Evolutionary conservation across 495 filamentous ascomycete genomes (phyloP).

Genomic region (Bacidia rubella): DNA sequence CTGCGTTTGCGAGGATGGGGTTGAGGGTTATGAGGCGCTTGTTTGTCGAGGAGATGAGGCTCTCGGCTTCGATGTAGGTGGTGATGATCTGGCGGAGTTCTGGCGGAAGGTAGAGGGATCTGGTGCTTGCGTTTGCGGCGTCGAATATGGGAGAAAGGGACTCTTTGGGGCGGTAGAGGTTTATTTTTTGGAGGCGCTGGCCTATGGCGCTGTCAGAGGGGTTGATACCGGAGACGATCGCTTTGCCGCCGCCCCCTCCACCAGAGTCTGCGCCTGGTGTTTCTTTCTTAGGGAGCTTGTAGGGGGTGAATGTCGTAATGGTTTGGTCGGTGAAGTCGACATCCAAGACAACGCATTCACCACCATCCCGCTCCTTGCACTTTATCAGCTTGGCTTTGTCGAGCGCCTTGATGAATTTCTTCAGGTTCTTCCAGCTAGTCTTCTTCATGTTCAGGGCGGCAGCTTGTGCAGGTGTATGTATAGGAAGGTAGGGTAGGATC

Average conservation of each 20-base stretch:
- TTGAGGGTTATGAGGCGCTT: slow-evolving; percentile 51
- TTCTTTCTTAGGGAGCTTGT: slow-evolving; percentile 46
- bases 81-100: slow-evolving; percentile 42
- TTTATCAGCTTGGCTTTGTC: slow-evolving; percentile 52
- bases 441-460: slow-evolving; percentile 58
- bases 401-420: slow-evolving; percentile 59
- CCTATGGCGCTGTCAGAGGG: background rate
- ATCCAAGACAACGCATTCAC: slow-evolving; percentile 52
- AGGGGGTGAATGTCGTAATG: slow-evolving; percentile 45
- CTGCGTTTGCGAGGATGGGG: slow-evolving; percentile 46
- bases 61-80: slow-evolving; percentile 33
- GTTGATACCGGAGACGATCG: slow-evolving; percentile 22
- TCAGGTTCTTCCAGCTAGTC: slow-evolving; percentile 60
- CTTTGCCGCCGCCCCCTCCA: slow-evolving; percentile 28
- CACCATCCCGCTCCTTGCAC: slow-evolving; percentile 51
- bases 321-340: slow-evolving; percentile 48
- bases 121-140: slow-evolving; percentile 26
- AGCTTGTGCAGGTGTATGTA: slow-evolving; percentile 38
- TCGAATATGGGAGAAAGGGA: slow-evolving; percentile 45
- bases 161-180: slow-evolving; percentile 40
- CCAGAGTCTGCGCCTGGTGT: slow-evolving; percentile 15
- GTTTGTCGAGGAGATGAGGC: slow-evolving; percentile 39
- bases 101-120: slow-evolving; percentile 27
- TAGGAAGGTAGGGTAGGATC: slow-evolving; percentile 54
- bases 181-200: slow-evolving; percentile 42